phyloP scores from a whole-genome alignment of 352 stramenopile genomes.

The Pilasporangium apinafurcum region DNA sequence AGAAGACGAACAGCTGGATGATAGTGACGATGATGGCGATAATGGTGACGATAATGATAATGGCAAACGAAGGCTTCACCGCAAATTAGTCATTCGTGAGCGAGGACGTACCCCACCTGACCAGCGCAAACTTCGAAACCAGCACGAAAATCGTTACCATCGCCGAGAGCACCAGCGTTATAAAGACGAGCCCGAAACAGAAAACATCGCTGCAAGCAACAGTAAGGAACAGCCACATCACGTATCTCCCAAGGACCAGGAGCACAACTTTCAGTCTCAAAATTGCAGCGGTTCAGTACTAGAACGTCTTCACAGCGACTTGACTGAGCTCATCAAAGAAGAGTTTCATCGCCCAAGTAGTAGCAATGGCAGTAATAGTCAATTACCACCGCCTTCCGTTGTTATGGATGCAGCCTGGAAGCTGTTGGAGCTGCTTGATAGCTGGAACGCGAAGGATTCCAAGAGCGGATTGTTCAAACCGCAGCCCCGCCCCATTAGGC shows the following conservation, averaged over 20 bases:
- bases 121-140: conserved; percentile 4
- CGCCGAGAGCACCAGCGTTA: neutral
- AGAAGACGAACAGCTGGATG: conserved; percentile 19
- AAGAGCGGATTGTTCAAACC: conserved; percentile 24
- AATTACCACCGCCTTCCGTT: neutral
- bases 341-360: too few relatives aligned
- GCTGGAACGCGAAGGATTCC: conserved; percentile 9
- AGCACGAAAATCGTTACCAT: conserved; percentile 4
- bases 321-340: conserved; percentile 51
- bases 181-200: neutral
- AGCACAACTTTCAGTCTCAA: conserved; percentile 1
- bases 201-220: neutral
- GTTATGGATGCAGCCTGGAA: conserved; percentile 43
- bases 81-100: conserved; percentile 37
- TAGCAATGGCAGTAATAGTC: too few relatives aligned
- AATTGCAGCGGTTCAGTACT: conserved; percentile 12
- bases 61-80: conserved; percentile 9
- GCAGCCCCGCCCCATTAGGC: conserved; percentile 1
- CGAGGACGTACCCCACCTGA: conserved; percentile 25
- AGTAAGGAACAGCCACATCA: neutral
- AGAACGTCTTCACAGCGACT: conserved; percentile 33
- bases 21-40: neutral
- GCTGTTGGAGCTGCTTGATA: conserved; percentile 46
- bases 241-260: conserved; percentile 1
- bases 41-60: conserved; percentile 13